Conservation (phyloP, 257 asterid species). For the Przewalskia tangutica region DNA sequence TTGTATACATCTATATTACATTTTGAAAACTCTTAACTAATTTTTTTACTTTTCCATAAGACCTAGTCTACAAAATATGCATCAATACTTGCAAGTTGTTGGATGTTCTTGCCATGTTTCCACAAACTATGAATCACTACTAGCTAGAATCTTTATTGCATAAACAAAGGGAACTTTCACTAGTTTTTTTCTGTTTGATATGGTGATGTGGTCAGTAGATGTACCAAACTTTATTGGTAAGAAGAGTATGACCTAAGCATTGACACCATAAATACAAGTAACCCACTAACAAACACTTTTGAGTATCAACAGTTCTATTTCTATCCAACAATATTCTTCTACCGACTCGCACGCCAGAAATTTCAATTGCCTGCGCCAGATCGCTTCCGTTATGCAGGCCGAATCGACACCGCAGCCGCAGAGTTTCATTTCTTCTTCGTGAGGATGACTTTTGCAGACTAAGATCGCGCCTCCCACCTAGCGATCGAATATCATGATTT, state of each 20-base stretch:
- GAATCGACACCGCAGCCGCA: too few species aligned
- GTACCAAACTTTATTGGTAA: conserved; percentile 1
- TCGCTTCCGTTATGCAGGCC: too few species aligned
- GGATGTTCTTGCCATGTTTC: not conserved
- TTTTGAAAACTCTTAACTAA: too few species aligned
- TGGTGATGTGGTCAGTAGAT: not conserved
- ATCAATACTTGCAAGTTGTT: not conserved
- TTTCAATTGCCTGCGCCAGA: too few species aligned
- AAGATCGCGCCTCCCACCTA: too few species aligned
- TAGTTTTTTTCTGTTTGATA: not conserved
- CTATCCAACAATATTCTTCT: not conserved
- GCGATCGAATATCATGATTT: too few species aligned
- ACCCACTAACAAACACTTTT: not conserved
- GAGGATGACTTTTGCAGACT: too few species aligned
- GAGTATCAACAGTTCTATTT: not conserved
- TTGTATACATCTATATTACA: too few species aligned
- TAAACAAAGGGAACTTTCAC: not conserved
- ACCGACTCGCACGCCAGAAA: too few species aligned
- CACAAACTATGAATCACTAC: too few species aligned
- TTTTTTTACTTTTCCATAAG: not conserved
- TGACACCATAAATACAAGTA: not conserved
- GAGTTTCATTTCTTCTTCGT: too few species aligned
- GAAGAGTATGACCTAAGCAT: not conserved
- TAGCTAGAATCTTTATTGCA: not conserved
- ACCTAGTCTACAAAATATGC: not conserved